Base-by-base conservation (phyloP, 2,329 filamentous ascomycete species). In the Botrytis hyacinthi region DNA sequence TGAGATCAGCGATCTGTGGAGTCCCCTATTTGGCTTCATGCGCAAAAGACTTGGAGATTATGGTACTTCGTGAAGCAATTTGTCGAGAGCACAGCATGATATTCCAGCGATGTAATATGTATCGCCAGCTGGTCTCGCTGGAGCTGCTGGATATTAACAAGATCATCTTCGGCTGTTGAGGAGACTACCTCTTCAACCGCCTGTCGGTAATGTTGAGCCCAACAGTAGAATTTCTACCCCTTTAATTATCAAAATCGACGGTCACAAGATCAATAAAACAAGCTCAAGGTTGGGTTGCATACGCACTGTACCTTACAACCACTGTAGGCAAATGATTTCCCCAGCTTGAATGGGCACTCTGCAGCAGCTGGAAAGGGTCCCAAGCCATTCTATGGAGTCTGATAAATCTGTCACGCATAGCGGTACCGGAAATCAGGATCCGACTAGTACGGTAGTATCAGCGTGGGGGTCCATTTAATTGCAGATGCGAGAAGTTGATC, bases 251-350 rank as follows among this genome's bases (percentile, higher is more conserved):
- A 40, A 16, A 6, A 40, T 40, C 40, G 35, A 68, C 16, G 26
- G 48, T 57, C 65, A 68, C 65, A 40, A 68, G 65, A 68, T 57
- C 65, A 68, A 54, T 54, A 9, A 66, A 48, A 26, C 10, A 66
- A 48, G 4, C 42, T 26, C 14, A 18, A 48, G 26, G 62, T 48
- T 35, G 62, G 8, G n/a, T 32, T 46, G 62, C 40, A 35, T 65
- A 46, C 51, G 51, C 51, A 29, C 51, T 54, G n/a, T 18, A 29
- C 42, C 46, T 32, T 26, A 48, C 62, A 66, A 66, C 62, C 26
- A 65, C 32, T 67, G 44, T 51, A 51, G 20, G 26, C 26, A 29
- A 54, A 29, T 40, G 46, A 7, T 29, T 22, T 54, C 32, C 32
- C 20, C 4, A 16, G 46, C 35, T 68, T 54, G 48, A 57, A 57